phyloP scores from a whole-genome alignment of 2,329 filamentous ascomycete genomes.

The Keithomyces neogunnii region DNA sequence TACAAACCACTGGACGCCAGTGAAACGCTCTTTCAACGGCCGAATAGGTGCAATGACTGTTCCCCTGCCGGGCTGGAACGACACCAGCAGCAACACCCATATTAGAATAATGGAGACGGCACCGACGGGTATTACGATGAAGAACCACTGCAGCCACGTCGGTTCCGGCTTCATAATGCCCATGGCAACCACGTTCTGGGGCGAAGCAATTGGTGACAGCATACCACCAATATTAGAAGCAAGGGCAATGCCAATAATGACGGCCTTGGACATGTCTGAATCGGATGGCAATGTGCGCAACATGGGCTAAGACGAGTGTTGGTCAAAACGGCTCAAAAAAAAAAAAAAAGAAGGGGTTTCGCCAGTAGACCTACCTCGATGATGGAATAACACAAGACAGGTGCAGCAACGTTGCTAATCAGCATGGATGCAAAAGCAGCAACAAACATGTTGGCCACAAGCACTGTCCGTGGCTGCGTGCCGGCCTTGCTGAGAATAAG shows the following conservation, averaged over 20 bases:
- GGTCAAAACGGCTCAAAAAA: not conserved
- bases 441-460: slow-evolving; percentile 98
- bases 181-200: slow-evolving; percentile 93
- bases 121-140: slow-evolving; percentile 87
- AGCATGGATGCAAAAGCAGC: slow-evolving; percentile 98
- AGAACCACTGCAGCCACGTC: slow-evolving; percentile 96
- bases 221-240: slow-evolving; percentile 95
- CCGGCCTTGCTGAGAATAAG: slow-evolving; percentile 95
- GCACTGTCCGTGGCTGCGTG: slow-evolving; percentile 77
- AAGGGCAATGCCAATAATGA: slow-evolving; percentile 90
- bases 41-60: slow-evolving; percentile 89
- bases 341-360: no score
- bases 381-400: slow-evolving; percentile 94
- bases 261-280: slow-evolving; percentile 87
- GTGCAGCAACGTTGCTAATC: slow-evolving; percentile 96
- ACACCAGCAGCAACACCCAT: slow-evolving; percentile 76
- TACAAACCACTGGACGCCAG: slow-evolving; percentile 89
- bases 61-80: slow-evolving; percentile 76
- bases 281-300: slow-evolving; percentile 85
- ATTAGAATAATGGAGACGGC: slow-evolving; percentile 81
- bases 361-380: slow-evolving; percentile 60
- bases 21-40: slow-evolving; percentile 80
- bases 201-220: slow-evolving; percentile 92
- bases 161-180: slow-evolving; percentile 91
- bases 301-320: slow-evolving; percentile 55